Evolutionary conservation across 1,284 basidiomycete species (phyloP), one percentile per base, ranked within the genome.

Genomic region (Irpex sp.): DNA sequence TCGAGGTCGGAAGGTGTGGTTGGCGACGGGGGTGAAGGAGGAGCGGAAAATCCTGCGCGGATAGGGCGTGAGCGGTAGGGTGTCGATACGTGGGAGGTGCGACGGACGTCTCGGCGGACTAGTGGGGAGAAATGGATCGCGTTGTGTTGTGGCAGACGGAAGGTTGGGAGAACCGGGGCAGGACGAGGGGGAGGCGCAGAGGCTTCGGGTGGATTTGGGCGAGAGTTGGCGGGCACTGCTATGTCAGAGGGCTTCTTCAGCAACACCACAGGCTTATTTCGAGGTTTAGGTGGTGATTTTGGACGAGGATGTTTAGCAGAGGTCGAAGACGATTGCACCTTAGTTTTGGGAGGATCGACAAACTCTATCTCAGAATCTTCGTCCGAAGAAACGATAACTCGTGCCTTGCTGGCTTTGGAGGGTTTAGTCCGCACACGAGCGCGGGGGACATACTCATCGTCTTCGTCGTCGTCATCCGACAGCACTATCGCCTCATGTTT

Each of bases 61-160:
- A 75, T 77, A 2, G 60, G 62, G 5, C 70, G 68, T 3, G 61
- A 75, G n/a, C 84, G 82, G 60, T 90, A 87, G 7, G 89, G 89
- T 4, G 89, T 91, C n/a, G 90, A 78, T 67, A 81, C 82, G 21
- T 87, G 83, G 13, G 79, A 70, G 65, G 81, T 85, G 36, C 75
- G 67, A 1, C 63, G 69, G 64, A 21, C 19, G 17, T 56, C 26
- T 56, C 57, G 73, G 60, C 56, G 80, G 78, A 37, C 79, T 77
- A 56, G 36, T 74, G 71, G 63, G 77, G 62, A 62, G 65, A 51
- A 64, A 40, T 49, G 61, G 19, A 61, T 51, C 34, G 54, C 54
- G 31, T 56, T 56, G 34, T 21, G 54, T 37, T 56, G 54, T 21
- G 34, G 54, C 7, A 37, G 26, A 4, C 26, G 65, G 38, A 65